Base-by-base conservation (phyloP, 2,329 filamentous ascomycete species). In the Daldinia eschscholtzii region DNA sequence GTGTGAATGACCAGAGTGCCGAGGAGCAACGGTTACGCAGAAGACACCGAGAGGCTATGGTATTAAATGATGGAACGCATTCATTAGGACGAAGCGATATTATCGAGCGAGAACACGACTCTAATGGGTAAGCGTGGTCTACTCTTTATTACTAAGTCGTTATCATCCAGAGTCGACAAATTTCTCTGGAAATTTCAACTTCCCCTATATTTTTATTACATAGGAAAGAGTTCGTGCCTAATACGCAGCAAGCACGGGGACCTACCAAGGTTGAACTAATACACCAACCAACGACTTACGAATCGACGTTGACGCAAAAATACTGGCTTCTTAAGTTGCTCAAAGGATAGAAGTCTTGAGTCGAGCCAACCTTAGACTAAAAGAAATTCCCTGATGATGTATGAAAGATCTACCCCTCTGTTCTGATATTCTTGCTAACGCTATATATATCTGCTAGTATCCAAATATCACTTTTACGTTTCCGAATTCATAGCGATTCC, bases 1-100 rank as follows among this genome's bases (percentile, higher is more conserved):
- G 82, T 61, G 74, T 79, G 33, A 76, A 84, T 67, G 86, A 88
- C 64, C 86, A 88, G 77, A 89, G 84, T 66, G 83, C 81, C 6
- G 89, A 89, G 76, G 92, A 95, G 78, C 90, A 92, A 75, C 87
- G 91, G 60, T 83, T 94, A 67, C 85, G 93, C 67, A 87, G 94
- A 71, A 87, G 93, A 57, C 87, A 95, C 76, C 87, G 94, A 72
- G 93, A 97, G 81, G 94, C 93, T 4, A 94, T 98, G 88, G 94
- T 98, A 20, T 83, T 97, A 64, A 95, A 94, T 75, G 93, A 97
- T 75, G 92, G 93, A n/a, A 93, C 88, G 23, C 86, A 91, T 35
- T 91, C 92, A 1, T 79, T 97, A 50, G 89, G 87, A 3, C 87
- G 89, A 70, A 88, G 89, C 50, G 92, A 97, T 77, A 97, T 97